Conservation (phyloP, 2,329 filamentous ascomycete species). For the Talaromyces sp. region DNA sequence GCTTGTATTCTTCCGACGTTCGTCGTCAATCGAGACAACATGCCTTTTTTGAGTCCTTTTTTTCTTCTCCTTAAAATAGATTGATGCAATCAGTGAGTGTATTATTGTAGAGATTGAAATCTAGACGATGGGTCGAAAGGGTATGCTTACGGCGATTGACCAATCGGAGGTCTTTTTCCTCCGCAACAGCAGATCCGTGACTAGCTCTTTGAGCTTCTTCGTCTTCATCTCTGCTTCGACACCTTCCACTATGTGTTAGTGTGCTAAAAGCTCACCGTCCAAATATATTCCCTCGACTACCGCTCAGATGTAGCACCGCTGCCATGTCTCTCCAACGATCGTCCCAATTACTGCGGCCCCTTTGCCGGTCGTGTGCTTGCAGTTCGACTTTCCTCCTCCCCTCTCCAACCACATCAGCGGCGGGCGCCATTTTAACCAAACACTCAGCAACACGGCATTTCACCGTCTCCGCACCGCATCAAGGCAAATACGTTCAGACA, state of each 20-base stretch:
- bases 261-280: background rate
- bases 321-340: conserved; percentile 7
- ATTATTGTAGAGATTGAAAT: background rate
- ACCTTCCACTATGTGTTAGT: background rate
- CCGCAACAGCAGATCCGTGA: background rate
- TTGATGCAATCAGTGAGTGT: background rate
- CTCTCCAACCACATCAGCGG: background rate
- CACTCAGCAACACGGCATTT: background rate
- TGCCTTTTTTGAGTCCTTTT: background rate
- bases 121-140: background rate
- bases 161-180: conserved; percentile 9
- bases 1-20: background rate
- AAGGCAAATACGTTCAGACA: background rate
- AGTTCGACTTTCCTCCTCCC: background rate
- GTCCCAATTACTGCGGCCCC: background rate
- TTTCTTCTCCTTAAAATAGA: background rate
- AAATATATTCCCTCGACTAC: background rate
- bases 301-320: background rate
- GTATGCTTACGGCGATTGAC: background rate
- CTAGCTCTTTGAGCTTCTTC: background rate
- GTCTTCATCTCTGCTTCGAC: no score
- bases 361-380: background rate
- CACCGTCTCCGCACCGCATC: background rate
- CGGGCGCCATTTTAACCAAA: background rate
- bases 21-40: background rate